A percentile compares a stretch with the other conserved stretches of the same genome.
Evolutionary conservation across 164 flowering plant genomes (phyloP).

Genomic region (Stephania yunnanensis): DNA sequence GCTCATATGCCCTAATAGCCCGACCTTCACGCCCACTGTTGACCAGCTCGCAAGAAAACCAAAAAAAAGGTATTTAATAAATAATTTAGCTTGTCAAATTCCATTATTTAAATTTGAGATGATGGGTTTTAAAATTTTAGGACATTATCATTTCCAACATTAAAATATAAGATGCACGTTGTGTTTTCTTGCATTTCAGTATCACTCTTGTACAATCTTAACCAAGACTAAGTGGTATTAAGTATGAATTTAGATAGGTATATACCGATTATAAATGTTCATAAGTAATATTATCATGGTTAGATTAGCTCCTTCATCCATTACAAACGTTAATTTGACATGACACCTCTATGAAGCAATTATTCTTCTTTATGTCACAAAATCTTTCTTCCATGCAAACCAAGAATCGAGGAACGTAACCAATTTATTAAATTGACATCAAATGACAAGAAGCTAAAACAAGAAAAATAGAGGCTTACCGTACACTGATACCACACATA

Average conservation of each 20-base stretch:
- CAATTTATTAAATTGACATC: neutral
- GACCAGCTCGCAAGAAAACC: slow-evolving; percentile 38
- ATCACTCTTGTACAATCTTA: neutral
- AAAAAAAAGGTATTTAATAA: neutral
- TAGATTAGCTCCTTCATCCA: neutral
- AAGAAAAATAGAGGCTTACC: slow-evolving; percentile 36
- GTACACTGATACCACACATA: slow-evolving; percentile 99
- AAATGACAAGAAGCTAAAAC: neutral
- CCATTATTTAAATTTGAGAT: neutral
- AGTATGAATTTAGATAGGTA: slow-evolving; percentile 1
- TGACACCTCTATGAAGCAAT: neutral
- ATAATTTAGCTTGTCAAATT: neutral
- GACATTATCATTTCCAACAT: neutral
- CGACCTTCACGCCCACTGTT: slow-evolving; percentile 97
- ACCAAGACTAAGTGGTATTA: neutral
- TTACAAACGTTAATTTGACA: neutral
- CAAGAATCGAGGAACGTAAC: neutral
- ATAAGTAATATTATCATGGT: neutral
- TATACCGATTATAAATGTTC: too few species aligned
- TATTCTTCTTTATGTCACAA: neutral
- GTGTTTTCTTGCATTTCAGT: neutral
- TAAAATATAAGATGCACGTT: neutral
- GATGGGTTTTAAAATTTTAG: neutral
- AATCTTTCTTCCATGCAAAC: neutral
- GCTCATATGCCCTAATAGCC: slow-evolving; percentile 96